Base-by-base conservation (phyloP, 805 yeast genomes). In the Metschnikowia lochheadii region DNA sequence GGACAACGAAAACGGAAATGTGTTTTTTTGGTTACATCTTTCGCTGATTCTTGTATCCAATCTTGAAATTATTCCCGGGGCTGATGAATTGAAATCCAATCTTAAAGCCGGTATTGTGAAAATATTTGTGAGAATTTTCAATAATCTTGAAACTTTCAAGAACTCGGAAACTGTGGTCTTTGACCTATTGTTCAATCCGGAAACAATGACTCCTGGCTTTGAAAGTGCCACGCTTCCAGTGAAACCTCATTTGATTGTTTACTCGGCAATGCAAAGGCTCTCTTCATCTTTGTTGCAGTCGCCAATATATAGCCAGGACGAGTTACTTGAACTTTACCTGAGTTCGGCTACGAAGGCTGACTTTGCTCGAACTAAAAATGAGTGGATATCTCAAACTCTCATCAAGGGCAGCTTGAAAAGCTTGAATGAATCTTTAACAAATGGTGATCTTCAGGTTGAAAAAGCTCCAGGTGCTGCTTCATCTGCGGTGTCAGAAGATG, bases 321-420 rank as follows among this genome's bases (percentile, higher is more conserved):
- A 57, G 31, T 34, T 57, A 13, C 52, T 62, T 21, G 56, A 54
- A 11, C 58, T 69, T 11, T 67, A 66, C 44, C 52, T 61, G 50
- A 59, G 63, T 37, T 50, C 46, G 1, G 46, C 53, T 18, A 55
- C 60, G 14, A 54, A 39, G 17, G 40, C 46, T 0, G 38, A 52
- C 1, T 72, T 70, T 47, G 49, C 52, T 3, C 45, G 51, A n/a
- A 46, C 49, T n/a, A 73, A 73, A 53, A 68, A 67, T 48, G 46
- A 57, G 4, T 72, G 75, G 76, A 52, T 70, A 11, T 32, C 20
- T 14, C 8, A 44, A 8, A 13, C 18, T 17, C 21, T 44, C 35
- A 29, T 44, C 13, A 14, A 37, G 14, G 31, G 45, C 17, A 21
- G 45, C 14, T 42, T 42, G 18, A 11, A 21, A 3, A 18, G 18